Conservation (phyloP, 164 flowering plant genomes). For the Houttuynia cordata region DNA sequence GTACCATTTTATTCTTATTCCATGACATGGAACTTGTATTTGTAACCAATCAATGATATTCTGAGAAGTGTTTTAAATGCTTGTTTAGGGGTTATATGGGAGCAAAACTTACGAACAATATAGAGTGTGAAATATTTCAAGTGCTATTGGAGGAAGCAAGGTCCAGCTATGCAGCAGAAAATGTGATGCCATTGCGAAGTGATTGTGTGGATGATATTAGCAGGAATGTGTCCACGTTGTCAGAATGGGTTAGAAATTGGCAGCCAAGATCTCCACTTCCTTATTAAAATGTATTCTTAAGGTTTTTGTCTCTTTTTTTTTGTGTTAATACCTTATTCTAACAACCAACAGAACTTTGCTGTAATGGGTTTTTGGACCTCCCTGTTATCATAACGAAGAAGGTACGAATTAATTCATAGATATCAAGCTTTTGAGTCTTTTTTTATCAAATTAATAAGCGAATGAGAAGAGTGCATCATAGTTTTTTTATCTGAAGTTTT, state of each 20-base stretch:
- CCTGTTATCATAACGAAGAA: too few relatives aligned
- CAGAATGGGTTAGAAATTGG: conserved; percentile 74
- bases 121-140: conserved; percentile 92
- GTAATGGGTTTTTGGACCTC: too few relatives aligned
- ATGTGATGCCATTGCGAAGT: conserved; percentile 60
- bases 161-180: conserved; percentile 61
- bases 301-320: not conserved
- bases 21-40: too few relatives aligned
- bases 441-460: too few relatives aligned
- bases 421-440: too few relatives aligned
- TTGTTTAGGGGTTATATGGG: conserved; percentile 67
- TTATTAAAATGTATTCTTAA: not conserved
- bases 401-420: too few relatives aligned
- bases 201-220: conserved; percentile 62
- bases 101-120: conserved; percentile 60
- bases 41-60: not conserved
- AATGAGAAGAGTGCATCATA: too few relatives aligned
- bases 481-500: too few relatives aligned
- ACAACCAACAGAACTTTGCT: too few relatives aligned
- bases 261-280: conserved; percentile 7
- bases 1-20: too few relatives aligned
- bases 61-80: not conserved
- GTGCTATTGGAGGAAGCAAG: conserved; percentile 80
- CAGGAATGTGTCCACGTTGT: conserved; percentile 47
- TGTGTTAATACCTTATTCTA: too few relatives aligned